phyloP scores from a whole-genome alignment of 202 grass and related monocot genomes.

The Setaria italica region DNA sequence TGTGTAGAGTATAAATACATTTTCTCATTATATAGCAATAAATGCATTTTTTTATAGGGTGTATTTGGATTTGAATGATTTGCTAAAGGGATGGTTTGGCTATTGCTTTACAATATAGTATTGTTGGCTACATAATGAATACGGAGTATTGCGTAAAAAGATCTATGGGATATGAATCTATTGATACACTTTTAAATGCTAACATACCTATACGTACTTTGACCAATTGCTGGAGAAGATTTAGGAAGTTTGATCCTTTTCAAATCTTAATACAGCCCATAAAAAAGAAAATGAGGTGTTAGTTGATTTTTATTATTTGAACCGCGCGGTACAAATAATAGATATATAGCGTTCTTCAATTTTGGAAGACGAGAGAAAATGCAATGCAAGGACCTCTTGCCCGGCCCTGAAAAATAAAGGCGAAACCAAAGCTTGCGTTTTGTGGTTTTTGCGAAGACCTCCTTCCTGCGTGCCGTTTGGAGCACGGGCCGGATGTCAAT shows the following conservation, averaged over 20 bases:
- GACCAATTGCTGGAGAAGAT: no score
- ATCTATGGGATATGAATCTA: not conserved
- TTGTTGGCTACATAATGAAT: not conserved
- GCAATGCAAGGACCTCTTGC: not conserved
- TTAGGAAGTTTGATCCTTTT: no score
- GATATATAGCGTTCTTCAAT: no score
- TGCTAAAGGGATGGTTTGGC: not conserved
- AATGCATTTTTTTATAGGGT: not conserved
- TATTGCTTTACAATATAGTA: not conserved
- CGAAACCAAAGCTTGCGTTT: not conserved
- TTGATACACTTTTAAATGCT: not conserved
- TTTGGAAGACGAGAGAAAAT: not conserved
- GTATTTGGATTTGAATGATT: not conserved
- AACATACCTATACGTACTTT: no score
- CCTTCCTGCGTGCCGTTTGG: not conserved
- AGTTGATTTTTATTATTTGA: no score
- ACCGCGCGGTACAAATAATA: no score
- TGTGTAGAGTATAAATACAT: not conserved
- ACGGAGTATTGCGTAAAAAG: not conserved
- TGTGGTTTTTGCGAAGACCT: not conserved
- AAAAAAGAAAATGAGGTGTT: not conserved
- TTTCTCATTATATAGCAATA: not conserved
- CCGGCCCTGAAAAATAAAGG: no score
- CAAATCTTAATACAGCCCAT: not conserved
- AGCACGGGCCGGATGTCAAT: not conserved